Percentiles rank a stretch among this genome's conserved stretches.
Conservation (phyloP, 768 basidiomycete genomes). For the Artomyces pyxidatus region DNA sequence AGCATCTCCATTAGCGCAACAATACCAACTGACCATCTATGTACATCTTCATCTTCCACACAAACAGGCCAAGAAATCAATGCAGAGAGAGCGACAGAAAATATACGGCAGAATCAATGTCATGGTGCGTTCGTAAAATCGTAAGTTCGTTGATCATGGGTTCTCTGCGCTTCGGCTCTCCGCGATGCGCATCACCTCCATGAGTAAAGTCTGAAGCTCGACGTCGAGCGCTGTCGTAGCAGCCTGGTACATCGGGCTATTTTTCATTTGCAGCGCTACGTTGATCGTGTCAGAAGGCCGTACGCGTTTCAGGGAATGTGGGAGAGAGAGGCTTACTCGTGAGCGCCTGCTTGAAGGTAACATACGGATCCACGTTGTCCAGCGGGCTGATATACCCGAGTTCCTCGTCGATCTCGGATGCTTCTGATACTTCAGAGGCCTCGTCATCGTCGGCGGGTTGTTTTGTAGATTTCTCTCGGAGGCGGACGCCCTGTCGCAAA, state of each 20-base stretch:
- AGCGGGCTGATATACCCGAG: constrained; percentile 80
- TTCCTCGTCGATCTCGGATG: constrained; percentile 70
- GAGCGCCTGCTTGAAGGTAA: constrained; percentile 69
- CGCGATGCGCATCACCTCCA: constrained; percentile 66
- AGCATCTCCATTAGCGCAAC: no score
- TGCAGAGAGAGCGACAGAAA: no score
- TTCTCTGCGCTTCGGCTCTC: background rate
- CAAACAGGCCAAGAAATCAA: no score
- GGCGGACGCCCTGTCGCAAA: constrained; percentile 51
- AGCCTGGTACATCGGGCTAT: constrained; percentile 56
- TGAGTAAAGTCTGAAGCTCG: constrained; percentile 72
- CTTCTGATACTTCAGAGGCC: constrained; percentile 29
- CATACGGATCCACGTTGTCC: constrained; percentile 72
- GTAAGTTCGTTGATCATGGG: background rate
- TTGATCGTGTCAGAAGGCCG: constrained; percentile 8
- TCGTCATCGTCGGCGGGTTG: constrained; percentile 24
- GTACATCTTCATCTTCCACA: no score
- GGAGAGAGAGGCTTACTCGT: constrained; percentile 40
- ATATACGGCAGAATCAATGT: no score
- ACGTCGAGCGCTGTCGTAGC: constrained; percentile 64
- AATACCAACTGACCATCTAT: no score
- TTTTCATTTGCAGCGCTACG: constrained; percentile 78
- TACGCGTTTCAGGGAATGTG: background rate
- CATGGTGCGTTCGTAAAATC: no score
- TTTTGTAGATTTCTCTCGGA: constrained; percentile 54